Evolutionary conservation across 768 basidiomycete species (phyloP).

Genomic region (Xerocomus potaroensis): DNA sequence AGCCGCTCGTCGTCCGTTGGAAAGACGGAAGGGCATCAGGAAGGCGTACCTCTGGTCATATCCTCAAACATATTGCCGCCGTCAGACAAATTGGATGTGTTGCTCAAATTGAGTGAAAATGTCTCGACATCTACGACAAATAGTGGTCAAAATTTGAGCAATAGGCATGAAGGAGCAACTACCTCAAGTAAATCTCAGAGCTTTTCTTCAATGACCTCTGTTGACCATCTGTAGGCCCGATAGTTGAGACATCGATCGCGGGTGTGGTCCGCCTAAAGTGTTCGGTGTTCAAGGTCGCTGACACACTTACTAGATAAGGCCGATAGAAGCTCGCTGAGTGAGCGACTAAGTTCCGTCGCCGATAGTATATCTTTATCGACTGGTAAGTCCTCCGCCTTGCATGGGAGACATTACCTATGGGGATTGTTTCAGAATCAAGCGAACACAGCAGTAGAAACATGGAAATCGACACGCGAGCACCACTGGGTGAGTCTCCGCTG

Average conservation of each 20-base stretch:
- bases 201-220: not conserved
- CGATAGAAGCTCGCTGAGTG: slow-evolving; percentile 6
- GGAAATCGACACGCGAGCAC: not conserved
- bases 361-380: slow-evolving; percentile 1
- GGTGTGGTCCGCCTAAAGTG: slow-evolving; percentile 11
- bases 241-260: slow-evolving; percentile 16
- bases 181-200: slow-evolving; percentile 21
- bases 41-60: slow-evolving; percentile 14
- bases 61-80: slow-evolving; percentile 15
- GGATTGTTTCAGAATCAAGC: slow-evolving; percentile 12
- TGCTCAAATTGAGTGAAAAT: slow-evolving; percentile 22
- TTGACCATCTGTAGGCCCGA: slow-evolving; percentile 22
- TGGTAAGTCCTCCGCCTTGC: slow-evolving; percentile 11
- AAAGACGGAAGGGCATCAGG: slow-evolving; percentile 18
- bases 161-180: slow-evolving; percentile 23
- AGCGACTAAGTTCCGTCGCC: not conserved
- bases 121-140: slow-evolving; percentile 14
- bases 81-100: slow-evolving; percentile 23
- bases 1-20: slow-evolving; percentile 38
- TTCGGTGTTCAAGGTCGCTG: slow-evolving; percentile 5
- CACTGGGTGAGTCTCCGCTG: slow-evolving; percentile 6
- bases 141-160: not conserved
- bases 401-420: slow-evolving; percentile 7
- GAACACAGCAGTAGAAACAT: slow-evolving; percentile 2
- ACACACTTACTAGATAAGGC: slow-evolving; percentile 11